phyloP scores from a whole-genome alignment of 2,329 filamentous ascomycete genomes.

The Fusarium sacchari region DNA sequence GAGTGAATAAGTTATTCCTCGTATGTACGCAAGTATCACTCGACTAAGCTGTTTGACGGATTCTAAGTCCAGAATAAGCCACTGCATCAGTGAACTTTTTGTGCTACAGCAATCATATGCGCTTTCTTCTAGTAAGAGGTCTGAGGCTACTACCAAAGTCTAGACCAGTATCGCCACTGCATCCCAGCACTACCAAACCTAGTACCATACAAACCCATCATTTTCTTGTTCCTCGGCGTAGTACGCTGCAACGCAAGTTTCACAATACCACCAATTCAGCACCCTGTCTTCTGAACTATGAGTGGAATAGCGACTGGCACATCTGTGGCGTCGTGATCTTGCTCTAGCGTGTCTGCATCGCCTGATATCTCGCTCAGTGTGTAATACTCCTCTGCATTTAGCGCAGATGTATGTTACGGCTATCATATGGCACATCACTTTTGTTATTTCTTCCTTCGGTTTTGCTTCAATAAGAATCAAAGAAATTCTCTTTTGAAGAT shows the following conservation, averaged over 20 bases:
- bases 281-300: not conserved
- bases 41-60: not conserved
- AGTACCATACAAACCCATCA: not conserved
- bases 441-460: too few species aligned
- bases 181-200: not conserved
- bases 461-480: rapidly evolving
- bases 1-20: not conserved
- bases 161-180: too few species aligned
- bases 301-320: not conserved
- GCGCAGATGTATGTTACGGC: not conserved
- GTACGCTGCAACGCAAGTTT: not conserved
- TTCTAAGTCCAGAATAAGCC: rapidly evolving
- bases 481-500: too few species aligned
- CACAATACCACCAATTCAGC: not conserved
- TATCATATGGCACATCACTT: not conserved
- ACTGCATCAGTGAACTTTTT: not conserved
- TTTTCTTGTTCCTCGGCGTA: not conserved
- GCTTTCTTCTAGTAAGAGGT: rapidly evolving
- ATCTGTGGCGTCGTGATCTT: not conserved
- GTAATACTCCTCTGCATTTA: not conserved
- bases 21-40: rapidly evolving
- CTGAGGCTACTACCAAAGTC: rapidly evolving
- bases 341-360: not conserved
- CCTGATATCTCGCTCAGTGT: not conserved
- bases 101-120: too few species aligned